A percentile compares a stretch with the other conserved stretches of the same genome.
Evolutionary conservation across 2,329 filamentous ascomycete species (phyloP).

Genomic region (Clonostachys byssicola): DNA sequence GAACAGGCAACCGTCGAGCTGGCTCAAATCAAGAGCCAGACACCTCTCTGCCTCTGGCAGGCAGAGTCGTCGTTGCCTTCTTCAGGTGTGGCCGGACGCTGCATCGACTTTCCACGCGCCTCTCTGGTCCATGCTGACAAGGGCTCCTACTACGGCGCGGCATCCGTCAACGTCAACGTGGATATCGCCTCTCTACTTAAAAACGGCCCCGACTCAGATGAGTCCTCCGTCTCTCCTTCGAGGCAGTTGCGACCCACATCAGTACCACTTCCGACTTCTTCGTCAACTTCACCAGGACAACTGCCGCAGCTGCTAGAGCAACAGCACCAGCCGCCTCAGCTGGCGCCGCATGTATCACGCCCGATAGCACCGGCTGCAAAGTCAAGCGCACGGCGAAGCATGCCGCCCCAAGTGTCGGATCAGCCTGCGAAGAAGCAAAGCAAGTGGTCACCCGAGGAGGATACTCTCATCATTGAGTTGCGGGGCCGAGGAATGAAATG

Average conservation of each 20-base stretch:
- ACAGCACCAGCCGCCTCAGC: constrained; percentile 4
- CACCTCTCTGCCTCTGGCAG: constrained; percentile 33
- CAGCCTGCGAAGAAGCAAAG: constrained; percentile 89
- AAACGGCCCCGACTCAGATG: constrained; percentile 66
- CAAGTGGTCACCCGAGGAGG: constrained; percentile 94
- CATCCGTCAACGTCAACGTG: constrained; percentile 63
- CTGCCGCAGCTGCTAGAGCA: background rate
- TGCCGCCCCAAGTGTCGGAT: constrained; percentile 46
- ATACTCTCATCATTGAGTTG: constrained; percentile 89
- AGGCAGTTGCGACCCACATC: background rate
- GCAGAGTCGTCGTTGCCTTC: constrained; percentile 25
- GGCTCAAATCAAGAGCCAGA: constrained; percentile 36
- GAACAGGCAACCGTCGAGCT: constrained; percentile 22
- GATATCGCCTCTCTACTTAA: constrained; percentile 92
- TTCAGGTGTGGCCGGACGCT: constrained; percentile 16
- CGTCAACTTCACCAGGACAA: constrained; percentile 8
- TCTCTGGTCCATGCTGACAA: constrained; percentile 7
- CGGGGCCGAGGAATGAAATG: constrained; percentile 93
- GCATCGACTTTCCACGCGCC: constrained; percentile 17
- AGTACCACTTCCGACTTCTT: constrained; percentile 2
- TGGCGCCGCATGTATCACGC: constrained; percentile 11
- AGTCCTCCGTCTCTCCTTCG: constrained; percentile 50
- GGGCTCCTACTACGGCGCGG: background rate
- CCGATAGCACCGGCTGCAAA: constrained; percentile 24
- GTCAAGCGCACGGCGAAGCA: constrained; percentile 21